A percentile compares a stretch with the other conserved stretches of the same genome.
Conservation (phyloP, 495 filamentous ascomycete species). For the Neurospora tetrasperma region DNA sequence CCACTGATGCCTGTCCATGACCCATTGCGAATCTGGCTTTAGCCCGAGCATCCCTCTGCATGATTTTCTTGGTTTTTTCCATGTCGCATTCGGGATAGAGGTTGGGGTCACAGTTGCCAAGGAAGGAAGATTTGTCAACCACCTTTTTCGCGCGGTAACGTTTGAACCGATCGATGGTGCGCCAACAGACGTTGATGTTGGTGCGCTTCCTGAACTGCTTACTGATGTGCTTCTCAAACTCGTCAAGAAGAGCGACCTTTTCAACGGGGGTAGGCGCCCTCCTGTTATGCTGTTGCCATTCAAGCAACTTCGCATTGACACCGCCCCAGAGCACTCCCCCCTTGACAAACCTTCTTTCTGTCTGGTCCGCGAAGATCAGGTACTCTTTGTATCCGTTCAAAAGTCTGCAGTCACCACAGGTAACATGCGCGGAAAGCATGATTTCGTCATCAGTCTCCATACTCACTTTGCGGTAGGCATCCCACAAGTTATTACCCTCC, state of each 20-base stretch:
- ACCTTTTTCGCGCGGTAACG: not conserved
- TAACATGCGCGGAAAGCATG: not conserved
- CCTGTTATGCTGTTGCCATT: not conserved
- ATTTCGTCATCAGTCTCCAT: rapidly evolving
- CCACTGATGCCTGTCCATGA: not conserved
- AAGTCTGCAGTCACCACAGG: not conserved
- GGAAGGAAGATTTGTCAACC: not conserved
- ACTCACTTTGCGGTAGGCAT: not conserved
- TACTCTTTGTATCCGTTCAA: not conserved
- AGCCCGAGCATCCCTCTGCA: not conserved
- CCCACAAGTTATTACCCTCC: not conserved
- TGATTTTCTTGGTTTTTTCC: not conserved
- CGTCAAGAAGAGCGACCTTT: not conserved
- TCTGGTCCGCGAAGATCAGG: not conserved
- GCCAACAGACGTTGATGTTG: not conserved
- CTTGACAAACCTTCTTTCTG: not conserved
- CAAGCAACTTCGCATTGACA: too few species aligned
- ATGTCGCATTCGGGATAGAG: not conserved
- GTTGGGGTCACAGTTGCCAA: not conserved
- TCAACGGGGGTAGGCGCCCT: not conserved
- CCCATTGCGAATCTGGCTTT: not conserved
- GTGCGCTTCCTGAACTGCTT: not conserved
- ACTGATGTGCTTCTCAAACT: not conserved
- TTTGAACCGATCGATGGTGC: not conserved
- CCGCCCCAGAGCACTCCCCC: not conserved